Base-by-base conservation (phyloP, 192 early-diverging fungal species). In the Entrophospora sp. region DNA sequence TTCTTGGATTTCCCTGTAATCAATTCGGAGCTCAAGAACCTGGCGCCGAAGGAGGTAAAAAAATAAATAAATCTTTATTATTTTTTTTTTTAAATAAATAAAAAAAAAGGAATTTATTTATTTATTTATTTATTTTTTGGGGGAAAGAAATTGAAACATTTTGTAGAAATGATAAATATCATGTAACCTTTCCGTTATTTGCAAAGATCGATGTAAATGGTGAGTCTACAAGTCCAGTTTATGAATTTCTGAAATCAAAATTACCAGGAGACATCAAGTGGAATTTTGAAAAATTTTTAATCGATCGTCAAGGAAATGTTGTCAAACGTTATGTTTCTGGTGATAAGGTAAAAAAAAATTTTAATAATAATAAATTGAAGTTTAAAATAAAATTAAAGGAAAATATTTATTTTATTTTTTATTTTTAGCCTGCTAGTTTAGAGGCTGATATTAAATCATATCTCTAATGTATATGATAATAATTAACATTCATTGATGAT, bases 1-100 rank as follows among this genome's bases (percentile, higher is more conserved):
- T 98, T 44, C 73, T 96, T 55, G 94, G 92, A n/a, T 90, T 91
- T 74, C 95, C 95, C 20, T 87, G 85, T 67, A 95, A 96, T 79
- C 87, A 92, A 83, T 95, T 95, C 66, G 85, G 73, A 13, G 68
- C 65, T 25, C 90, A 92, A 61, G 58, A 61, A 31, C 58, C 58
- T 27, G 58, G 24, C 13, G 24, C 20, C 16, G 38, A 61, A 28
- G 40, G 20, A 43, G 37, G 58, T 61, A 61, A 57, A n/a, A n/a
- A n/a, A n/a, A n/a, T n/a, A n/a, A n/a, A n/a, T n/a, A n/a, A n/a
- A n/a, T n/a, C n/a, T n/a, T n/a, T n/a, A 27, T 51, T 52, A 16
- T 31, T 5, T 16, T 28, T 14, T 4, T 16, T 31, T 31, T 16
- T 14, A 14, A 28, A 12, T 14, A 52, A 28, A 25, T 30, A 24